Evolutionary conservation across 2,329 filamentous ascomycete species (phyloP), one percentile per base, ranked within the genome.

Genomic region (Aciculosporium take): DNA sequence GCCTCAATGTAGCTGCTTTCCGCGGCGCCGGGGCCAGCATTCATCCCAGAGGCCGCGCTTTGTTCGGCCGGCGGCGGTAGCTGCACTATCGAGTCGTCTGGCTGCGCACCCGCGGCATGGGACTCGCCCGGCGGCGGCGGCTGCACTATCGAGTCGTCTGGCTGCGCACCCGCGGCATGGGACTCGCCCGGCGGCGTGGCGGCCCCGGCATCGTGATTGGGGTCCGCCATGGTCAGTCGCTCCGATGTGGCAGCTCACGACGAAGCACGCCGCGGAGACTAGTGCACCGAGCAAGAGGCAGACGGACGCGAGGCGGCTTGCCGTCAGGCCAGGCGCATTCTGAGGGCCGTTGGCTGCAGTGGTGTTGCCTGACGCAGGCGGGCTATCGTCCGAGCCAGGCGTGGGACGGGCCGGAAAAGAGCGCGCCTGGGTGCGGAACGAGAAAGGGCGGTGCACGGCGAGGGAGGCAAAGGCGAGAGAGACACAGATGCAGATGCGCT

Each of bases 1-100:
- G 59, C 56, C 33, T 69, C 66, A 31, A 68, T 49, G 45, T 63
- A 65, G 55, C 63, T 69, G 51, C 49, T 59, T 25, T 68, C 64
- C 30, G 35, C 29, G 13, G 31, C 41, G 17, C 23, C 24, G 12
- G 31, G 40, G 1, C 28, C 40, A 29, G 34, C 17, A n/a, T 18
- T 29, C 24, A 29, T 39, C 17, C 25, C 33, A 13, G 37, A 34
- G 10, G 20, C 17, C n/a, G 44, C 20, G 24, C 43, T 4, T 21
- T 52, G 48, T 34, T 39, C 39, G 42, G 51, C n/a, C 42, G 50
- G 42, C 42, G 54, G 32, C 15, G 40, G 41, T 31, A 47, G 28
- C 31, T 45, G 37, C 36, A 42, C 28, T 29, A 45, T 44, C 12
- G 42, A 41, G 37, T 46, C 41, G 40, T 48, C 45, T 20, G 44